A percentile compares a stretch with the other conserved stretches of the same genome.
Evolutionary conservation across 805 yeast species (phyloP).

Genomic region (Candida fluviatilis): DNA sequence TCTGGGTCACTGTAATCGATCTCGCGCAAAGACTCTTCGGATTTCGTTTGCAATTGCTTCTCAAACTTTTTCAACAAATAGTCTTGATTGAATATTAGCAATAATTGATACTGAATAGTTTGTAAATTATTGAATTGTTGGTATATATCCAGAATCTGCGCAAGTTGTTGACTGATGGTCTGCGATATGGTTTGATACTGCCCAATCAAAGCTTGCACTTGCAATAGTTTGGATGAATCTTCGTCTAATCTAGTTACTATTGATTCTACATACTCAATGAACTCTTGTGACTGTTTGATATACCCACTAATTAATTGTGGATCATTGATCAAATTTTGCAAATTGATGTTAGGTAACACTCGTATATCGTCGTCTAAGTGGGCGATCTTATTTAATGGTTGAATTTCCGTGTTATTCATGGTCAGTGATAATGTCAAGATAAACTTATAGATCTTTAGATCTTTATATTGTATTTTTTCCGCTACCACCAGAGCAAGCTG

Average conservation of each 20-base stretch:
- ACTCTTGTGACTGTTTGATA: constrained; percentile 20
- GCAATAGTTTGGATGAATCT: constrained; percentile 17
- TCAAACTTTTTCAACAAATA: constrained; percentile 24
- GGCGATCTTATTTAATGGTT: constrained; percentile 4
- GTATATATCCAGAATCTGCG: constrained; percentile 20
- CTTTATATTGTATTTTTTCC: too few species aligned
- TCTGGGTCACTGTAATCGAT: constrained; percentile 12
- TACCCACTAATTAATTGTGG: constrained; percentile 29
- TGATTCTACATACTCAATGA: constrained; percentile 11
- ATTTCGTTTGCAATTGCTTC: constrained; percentile 18
- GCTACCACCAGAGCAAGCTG: too few species aligned
- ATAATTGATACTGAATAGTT: constrained; percentile 34
- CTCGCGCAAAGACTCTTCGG: constrained; percentile 16
- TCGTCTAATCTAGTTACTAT: constrained; percentile 11
- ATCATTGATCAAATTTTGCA: constrained; percentile 23
- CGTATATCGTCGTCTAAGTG: constrained; percentile 23
- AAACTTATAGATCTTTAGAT: too few species aligned
- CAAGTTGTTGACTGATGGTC: constrained; percentile 21
- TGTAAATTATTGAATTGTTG: constrained; percentile 32
- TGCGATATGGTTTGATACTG: constrained; percentile 18
- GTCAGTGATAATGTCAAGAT: too few species aligned
- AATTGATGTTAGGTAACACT: constrained; percentile 23
- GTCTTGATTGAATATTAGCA: constrained; percentile 34
- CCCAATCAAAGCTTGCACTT: constrained; percentile 13
- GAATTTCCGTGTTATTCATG: not conserved